Conservation (phyloP, 2,329 filamentous ascomycete genomes). For the Cadophora luteo-olivacea region DNA sequence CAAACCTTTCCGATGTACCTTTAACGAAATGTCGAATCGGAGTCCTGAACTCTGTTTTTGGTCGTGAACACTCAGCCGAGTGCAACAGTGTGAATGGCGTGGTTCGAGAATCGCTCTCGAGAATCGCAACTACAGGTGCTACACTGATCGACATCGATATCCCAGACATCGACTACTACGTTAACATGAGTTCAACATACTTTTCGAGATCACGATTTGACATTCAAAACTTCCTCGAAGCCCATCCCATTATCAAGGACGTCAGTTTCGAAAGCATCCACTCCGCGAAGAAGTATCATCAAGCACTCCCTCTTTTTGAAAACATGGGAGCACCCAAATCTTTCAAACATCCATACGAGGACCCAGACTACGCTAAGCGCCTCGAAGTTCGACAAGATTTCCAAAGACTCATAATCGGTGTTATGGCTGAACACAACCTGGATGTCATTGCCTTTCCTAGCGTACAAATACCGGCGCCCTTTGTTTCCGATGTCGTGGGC, state of each 20-base stretch:
- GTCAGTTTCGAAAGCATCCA: constrained; percentile 29
- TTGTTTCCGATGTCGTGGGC: constrained; percentile 43
- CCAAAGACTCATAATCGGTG: constrained; percentile 41
- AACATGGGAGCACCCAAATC: constrained; percentile 14
- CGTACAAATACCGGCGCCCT: constrained; percentile 45
- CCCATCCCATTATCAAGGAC: constrained; percentile 46
- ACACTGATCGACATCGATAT: constrained; percentile 42
- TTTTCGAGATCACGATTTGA: constrained; percentile 40
- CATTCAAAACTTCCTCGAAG: constrained; percentile 45
- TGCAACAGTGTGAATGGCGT: constrained; percentile 40
- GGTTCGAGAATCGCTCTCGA: constrained; percentile 32
- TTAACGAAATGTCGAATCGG: constrained; percentile 40
- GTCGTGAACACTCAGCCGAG: constrained; percentile 34
- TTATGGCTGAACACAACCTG: constrained; percentile 44
- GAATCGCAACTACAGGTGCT: constrained; percentile 30
- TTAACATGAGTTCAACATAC: constrained; percentile 40
- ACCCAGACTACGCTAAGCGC: constrained; percentile 41
- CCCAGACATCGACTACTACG: constrained; percentile 38
- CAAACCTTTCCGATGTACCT: constrained; percentile 31
- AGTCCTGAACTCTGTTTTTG: constrained; percentile 41
- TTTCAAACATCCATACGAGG: constrained; percentile 38
- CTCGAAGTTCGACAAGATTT: constrained; percentile 40
- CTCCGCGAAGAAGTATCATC: constrained; percentile 21
- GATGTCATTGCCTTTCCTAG: constrained; percentile 47
- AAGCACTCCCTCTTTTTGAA: constrained; percentile 27